These are phyloP conservation scores for Epichloe hybrida DNA, from an alignment of 2,329 filamentous ascomycete genomes.

Conservation along the genomic window DNA sequence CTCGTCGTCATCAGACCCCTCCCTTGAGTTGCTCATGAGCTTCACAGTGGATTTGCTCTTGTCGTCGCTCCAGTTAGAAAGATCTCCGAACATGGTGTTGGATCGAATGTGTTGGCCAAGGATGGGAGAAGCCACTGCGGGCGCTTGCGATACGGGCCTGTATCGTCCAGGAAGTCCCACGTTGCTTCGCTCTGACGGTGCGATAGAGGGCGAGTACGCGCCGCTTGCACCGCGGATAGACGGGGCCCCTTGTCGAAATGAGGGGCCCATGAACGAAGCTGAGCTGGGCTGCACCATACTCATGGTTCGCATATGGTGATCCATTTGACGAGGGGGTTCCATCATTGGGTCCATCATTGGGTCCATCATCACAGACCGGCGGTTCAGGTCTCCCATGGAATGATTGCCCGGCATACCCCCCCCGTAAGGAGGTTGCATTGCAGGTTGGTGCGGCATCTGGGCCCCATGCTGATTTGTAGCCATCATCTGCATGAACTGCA, in stretches of 20 bases:
- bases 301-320: slow-evolving; percentile 52
- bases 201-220: slow-evolving; percentile 79
- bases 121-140: slow-evolving; percentile 16
- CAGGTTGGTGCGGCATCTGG: slow-evolving; percentile 18
- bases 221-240: slow-evolving; percentile 23
- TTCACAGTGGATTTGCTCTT: slow-evolving; percentile 24
- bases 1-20: slow-evolving; percentile 36
- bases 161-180: slow-evolving; percentile 82
- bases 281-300: slow-evolving; percentile 67
- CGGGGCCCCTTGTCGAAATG: slow-evolving; percentile 20
- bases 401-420: slow-evolving; percentile 17
- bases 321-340: slow-evolving; percentile 27
- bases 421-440: slow-evolving; percentile 15
- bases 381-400: slow-evolving; percentile 31
- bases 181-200: slow-evolving; percentile 90
- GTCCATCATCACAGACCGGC: slow-evolving; percentile 34
- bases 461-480: slow-evolving; percentile 23
- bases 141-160: slow-evolving; percentile 66
- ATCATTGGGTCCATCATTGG: slow-evolving; percentile 28
- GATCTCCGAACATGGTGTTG: slow-evolving; percentile 20
- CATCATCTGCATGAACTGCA: slow-evolving; percentile 89
- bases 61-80: slow-evolving; percentile 19
- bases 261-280: slow-evolving; percentile 39
- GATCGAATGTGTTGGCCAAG: slow-evolving; percentile 18
- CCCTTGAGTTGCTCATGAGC: slow-evolving; percentile 24